Conservation (phyloP, 371 early-diverging fungal species). For the Mortierella polycephala region DNA sequence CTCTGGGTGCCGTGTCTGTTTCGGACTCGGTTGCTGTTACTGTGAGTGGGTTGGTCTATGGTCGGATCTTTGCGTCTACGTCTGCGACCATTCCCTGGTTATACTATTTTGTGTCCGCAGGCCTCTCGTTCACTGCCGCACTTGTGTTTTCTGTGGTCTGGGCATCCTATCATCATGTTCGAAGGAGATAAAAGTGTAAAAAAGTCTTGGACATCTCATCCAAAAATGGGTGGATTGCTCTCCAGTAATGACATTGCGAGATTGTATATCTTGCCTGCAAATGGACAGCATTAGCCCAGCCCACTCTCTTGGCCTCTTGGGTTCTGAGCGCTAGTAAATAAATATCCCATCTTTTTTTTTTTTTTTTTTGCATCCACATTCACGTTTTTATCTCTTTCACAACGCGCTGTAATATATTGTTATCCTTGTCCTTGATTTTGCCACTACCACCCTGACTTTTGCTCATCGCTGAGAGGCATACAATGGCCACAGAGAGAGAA, state of each 20-base stretch:
- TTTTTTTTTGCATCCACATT: background rate
- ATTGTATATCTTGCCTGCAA: background rate
- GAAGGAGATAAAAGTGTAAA: background rate
- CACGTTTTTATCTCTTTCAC: no score
- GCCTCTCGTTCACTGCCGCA: background rate
- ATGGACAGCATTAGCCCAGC: background rate
- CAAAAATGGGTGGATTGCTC: slow-evolving; percentile 3
- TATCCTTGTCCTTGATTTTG: no score
- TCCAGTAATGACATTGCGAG: background rate
- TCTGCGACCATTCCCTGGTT: slow-evolving; percentile 17
- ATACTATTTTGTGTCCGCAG: slow-evolving; percentile 10
- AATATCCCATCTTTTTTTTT: no score
- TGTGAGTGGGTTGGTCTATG: background rate
- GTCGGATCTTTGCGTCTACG: slow-evolving; percentile 12
- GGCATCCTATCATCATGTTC: slow-evolving; percentile 3
- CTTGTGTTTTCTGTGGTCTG: background rate
- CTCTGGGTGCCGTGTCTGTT: slow-evolving; percentile 12
- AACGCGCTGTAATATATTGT: no score
- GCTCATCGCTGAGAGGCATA: background rate
- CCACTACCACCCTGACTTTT: background rate
- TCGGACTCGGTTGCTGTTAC: background rate
- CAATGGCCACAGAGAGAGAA: slow-evolving; percentile 8
- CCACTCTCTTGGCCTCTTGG: no score
- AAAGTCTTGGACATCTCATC: background rate
- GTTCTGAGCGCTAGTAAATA: no score